Base-by-base conservation (phyloP, 805 yeast species). In the Dipodascopsis tothii region DNA sequence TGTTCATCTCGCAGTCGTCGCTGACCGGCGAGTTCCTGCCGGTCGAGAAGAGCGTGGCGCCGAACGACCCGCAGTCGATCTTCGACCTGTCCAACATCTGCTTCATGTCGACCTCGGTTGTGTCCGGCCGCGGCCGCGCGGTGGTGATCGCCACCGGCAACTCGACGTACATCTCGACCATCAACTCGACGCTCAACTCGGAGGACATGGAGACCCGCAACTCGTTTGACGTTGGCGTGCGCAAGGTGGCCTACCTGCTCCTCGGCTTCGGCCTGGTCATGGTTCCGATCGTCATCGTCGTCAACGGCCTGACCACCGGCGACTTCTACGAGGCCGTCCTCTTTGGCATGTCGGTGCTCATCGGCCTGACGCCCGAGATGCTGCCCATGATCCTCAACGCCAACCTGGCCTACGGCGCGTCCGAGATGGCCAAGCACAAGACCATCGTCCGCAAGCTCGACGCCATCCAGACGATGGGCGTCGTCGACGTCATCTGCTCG, bases 1-100 rank as follows among this genome's bases (percentile, higher is more conserved):
- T 92, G 48, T 90, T 84, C 56, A 80, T 90, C 61, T 97, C 94
- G 60, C 97, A 92, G 67, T 77, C 88, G 33, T 77, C 95, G 0
- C 73, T 90, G 25, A 88, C 97, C 2, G 98, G 98, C 55, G 98
- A 92, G 66, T 80, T 47, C 36, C 22, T 46, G 16, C 53, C 53
- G 1, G 53, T 49, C 21, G 52, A 46, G 43, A 49, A 49, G 43
- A 39, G 45, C 4, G 30, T 46, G n/a, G 33, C 35, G 33, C 38
- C 34, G 28, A 46, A 47, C 40, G 48, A 49, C 19, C 48, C 51
- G 21, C 42, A 46, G 7, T 44, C 50, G 2, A 41, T 49, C 9
- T 49, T 49, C 33, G 53, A 49, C 27, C 19, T 49, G 32, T 27
- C 45, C 27, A 49, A 49, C 45, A 49, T 49, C 21, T 49, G 53